A percentile compares a stretch with the other conserved stretches of the same genome.
Conservation (phyloP, 2,329 filamentous ascomycete genomes). For the Xylaria polymorpha region DNA sequence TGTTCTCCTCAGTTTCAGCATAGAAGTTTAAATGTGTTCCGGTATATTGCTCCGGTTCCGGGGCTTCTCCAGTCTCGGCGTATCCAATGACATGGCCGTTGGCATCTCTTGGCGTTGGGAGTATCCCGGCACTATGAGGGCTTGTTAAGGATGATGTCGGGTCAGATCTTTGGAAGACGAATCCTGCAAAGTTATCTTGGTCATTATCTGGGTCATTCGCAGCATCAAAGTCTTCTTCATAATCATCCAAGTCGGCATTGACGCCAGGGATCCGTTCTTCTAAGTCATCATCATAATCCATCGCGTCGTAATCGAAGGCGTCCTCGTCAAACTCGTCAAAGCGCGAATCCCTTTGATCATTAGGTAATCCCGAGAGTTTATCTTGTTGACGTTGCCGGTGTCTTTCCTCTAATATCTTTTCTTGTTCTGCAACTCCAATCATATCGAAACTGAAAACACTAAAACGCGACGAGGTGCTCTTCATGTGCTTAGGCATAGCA, state of each 20-base stretch:
- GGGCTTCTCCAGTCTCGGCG: conserved; percentile 63
- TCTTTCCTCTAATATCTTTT: conserved; percentile 77
- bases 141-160: conserved; percentile 63
- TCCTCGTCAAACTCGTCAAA: conserved; percentile 73
- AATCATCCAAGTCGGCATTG: conserved; percentile 55
- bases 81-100: conserved; percentile 68
- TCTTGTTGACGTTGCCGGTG: conserved; percentile 75
- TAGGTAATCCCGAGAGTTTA: conserved; percentile 60
- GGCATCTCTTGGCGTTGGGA: conserved; percentile 66
- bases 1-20: conserved; percentile 23
- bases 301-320: conserved; percentile 69
- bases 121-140: conserved; percentile 60
- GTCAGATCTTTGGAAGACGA: conserved; percentile 67
- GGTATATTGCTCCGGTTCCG: conserved; percentile 44
- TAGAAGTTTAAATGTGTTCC: conserved; percentile 18
- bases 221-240: conserved; percentile 56
- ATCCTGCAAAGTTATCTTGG: conserved; percentile 71
- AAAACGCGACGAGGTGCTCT: conserved; percentile 82
- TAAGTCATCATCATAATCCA: conserved; percentile 72
- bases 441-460: conserved; percentile 91
- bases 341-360: conserved; percentile 60
- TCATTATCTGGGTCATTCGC: conserved; percentile 63
- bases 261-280: conserved; percentile 75
- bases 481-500: conserved; percentile 72
- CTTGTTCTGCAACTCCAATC: conserved; percentile 74